Evolutionary conservation across 2,329 filamentous ascomycete species (phyloP), one percentile per base, ranked within the genome.

Genomic region (Grosmannia clavigera): DNA sequence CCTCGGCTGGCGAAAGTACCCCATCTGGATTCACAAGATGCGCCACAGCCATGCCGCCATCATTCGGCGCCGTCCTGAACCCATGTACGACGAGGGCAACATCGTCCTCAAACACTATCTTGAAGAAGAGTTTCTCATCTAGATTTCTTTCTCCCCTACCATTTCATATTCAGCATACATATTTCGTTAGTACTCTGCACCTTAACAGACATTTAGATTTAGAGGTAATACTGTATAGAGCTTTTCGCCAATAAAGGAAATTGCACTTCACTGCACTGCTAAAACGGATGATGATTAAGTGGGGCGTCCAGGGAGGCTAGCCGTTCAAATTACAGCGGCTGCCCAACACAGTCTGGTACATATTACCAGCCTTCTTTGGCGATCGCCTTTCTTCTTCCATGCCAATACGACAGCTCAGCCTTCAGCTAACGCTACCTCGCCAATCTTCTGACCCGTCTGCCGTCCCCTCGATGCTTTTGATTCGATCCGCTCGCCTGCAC

Each of bases 21-120:
- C 80, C 0, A 82, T 92, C 3, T 85, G 87, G 73, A 92, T 94
- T 48, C 86, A 87, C 64, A 87, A 91, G 6, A 80, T 84, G 59
- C 75, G 78, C n/a, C 90, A 96, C 69, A 89, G 83, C 62, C 92
- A 97, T 71, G 92, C 92, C 0, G 92, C 92, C 3, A 95, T 97
- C 55, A 89, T 97, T 64, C 85, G 95, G 43, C 81, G 92, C 46
- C 82, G 78, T 61, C 82, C 87, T 48, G 85, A 83, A 69, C 75
- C 79, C 58, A 74, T 72, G 0, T 95, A 91, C 66, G 77, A 80
- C 2, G 92, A 97, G 72, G 92, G 92, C 0, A 82, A 80, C 68
- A 70, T 88, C 14, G 89, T 96, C 40, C 75, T 94, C 60, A 80
- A 78, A 67, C 92, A 97, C 74, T 97, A 89, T 87, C 74, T 91